These are phyloP conservation scores for Pestalotiopsis sp. DNA, from an alignment of 2,329 filamentous ascomycete genomes.

Conservation along the genomic window DNA sequence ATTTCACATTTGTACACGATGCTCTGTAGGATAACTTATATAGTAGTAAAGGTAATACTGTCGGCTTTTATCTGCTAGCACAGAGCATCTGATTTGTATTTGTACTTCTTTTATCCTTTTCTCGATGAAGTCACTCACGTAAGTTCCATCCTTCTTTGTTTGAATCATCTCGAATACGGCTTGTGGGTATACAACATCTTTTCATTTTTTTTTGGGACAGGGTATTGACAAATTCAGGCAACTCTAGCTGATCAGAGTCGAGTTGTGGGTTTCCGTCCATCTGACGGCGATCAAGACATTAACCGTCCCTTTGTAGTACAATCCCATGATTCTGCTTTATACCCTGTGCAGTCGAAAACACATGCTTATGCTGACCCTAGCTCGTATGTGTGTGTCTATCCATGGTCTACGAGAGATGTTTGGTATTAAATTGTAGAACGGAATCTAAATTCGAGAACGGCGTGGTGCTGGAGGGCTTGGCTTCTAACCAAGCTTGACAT, in stretches of 20 bases:
- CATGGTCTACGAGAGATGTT: not conserved
- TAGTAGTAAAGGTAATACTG: too few species aligned
- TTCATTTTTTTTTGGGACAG: too few species aligned
- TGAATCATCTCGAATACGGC: too few species aligned
- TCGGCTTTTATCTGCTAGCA: too few species aligned
- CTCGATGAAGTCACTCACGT: too few species aligned
- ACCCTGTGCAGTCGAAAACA: not conserved
- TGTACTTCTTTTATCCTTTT: too few species aligned
- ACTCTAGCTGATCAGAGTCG: not conserved
- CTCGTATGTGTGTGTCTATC: not conserved
- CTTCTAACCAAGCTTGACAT: slow-evolving; percentile 43
- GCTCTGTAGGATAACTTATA: too few species aligned
- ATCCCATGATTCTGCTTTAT: not conserved
- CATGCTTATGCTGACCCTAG: not conserved
- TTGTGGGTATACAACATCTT: too few species aligned
- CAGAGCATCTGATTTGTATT: too few species aligned
- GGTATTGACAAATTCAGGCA: not conserved
- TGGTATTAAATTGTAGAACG: not conserved
- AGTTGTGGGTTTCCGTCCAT: too few species aligned
- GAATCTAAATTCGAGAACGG: not conserved
- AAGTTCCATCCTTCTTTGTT: too few species aligned
- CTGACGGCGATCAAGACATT: not conserved
- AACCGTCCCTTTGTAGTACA: not conserved
- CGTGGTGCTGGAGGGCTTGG: slow-evolving; percentile 1
- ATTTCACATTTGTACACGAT: too few species aligned